Conservation (phyloP, 225 moss, liverwort and hornwort species). For the Bryum argenteum region DNA sequence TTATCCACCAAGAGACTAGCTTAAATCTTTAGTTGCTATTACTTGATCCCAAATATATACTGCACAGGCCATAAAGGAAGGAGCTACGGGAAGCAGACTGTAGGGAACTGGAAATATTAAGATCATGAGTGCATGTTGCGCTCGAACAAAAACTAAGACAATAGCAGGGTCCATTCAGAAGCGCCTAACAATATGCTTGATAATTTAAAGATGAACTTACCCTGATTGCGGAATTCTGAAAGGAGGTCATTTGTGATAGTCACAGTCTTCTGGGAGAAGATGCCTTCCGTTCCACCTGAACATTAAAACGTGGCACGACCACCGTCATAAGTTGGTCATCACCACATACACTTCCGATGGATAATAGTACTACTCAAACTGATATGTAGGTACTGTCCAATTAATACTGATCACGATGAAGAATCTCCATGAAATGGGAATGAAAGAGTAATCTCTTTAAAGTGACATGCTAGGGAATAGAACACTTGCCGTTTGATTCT, state of each 20-base stretch:
- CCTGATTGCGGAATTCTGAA: conserved; percentile 79
- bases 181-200: conserved; percentile 4
- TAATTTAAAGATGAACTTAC: conserved; percentile 33
- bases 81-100: not conserved
- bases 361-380: not conserved
- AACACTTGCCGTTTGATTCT: not conserved
- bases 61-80: conserved; percentile 6
- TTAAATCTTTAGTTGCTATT: not conserved
- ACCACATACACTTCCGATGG: not conserved
- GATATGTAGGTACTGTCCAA: not conserved
- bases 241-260: conserved; percentile 71
- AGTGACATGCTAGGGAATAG: not conserved
- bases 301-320: conserved; percentile 22
- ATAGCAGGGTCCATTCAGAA: not conserved
- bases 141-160: conserved; percentile 3
- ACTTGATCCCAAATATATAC: too few relatives aligned
- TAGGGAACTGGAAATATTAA: not conserved
- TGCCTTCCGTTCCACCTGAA: conserved; percentile 92
- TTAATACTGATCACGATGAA: not conserved
- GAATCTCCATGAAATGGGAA: not conserved
- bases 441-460: not conserved
- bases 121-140: not conserved
- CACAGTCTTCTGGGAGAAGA: conserved; percentile 84
- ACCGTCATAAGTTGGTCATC: conserved; percentile 2
- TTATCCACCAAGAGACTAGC: not conserved